Percentiles rank a stretch among this genome's conserved stretches.
Conservation (phyloP, 176 grass and related monocot genomes). For the Melocanna baccifera region DNA sequence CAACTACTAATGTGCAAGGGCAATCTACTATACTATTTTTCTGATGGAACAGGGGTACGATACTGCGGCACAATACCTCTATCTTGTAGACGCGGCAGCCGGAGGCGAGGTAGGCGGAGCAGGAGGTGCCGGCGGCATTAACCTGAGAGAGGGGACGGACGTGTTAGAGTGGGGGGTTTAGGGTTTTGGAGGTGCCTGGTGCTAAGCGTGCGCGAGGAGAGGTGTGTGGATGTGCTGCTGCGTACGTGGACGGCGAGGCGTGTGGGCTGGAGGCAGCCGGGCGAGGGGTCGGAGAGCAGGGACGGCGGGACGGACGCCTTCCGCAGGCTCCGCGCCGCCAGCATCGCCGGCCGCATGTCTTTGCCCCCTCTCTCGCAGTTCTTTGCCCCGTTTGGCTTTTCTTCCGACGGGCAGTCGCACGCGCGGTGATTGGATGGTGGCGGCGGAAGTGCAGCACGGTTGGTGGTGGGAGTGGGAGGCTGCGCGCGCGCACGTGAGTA, state of each 20-base stretch:
- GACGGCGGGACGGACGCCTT: constrained; percentile 67
- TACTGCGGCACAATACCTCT: constrained; percentile 38
- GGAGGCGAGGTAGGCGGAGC: constrained; percentile 76
- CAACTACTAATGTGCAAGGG: neutral
- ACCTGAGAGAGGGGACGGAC: constrained; percentile 33
- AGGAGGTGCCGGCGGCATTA: constrained; percentile 49
- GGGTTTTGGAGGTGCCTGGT: constrained; percentile 23
- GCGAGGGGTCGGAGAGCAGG: constrained; percentile 65
- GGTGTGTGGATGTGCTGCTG: neutral
- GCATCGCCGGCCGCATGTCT: constrained; percentile 13
- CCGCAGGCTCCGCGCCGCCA: constrained; percentile 67
- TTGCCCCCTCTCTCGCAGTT: neutral
- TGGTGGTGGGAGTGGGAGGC: too few species aligned
- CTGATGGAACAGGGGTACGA: neutral
- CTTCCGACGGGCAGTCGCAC: too few species aligned
- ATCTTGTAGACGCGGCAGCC: constrained; percentile 78
- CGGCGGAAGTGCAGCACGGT: neutral
- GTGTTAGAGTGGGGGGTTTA: constrained; percentile 19
- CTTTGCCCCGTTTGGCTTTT: neutral
- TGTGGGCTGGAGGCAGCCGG: constrained; percentile 68
- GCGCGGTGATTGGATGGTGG: neutral
- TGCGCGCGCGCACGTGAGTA: too few species aligned
- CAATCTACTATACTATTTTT: neutral
- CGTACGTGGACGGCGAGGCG: constrained; percentile 75
- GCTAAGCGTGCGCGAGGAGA: neutral